phyloP scores from a whole-genome alignment of 495 filamentous ascomycete genomes.

The Aspergillus taichungensis region DNA sequence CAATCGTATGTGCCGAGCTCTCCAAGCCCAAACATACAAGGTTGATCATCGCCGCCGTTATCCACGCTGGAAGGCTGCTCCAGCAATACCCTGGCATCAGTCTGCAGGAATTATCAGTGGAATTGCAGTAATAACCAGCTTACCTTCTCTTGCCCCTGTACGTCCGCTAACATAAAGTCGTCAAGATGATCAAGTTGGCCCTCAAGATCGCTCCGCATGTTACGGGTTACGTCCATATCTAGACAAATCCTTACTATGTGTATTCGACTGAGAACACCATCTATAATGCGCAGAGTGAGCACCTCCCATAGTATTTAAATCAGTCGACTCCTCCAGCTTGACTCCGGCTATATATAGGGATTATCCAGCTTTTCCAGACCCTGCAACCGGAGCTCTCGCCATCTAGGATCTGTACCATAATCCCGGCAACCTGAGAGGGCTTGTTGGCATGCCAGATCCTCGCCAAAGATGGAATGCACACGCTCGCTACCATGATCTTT shows the following conservation, averaged over 20 bases:
- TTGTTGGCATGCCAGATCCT: constrained; percentile 52
- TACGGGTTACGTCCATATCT: constrained; percentile 48
- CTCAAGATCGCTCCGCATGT: constrained; percentile 44
- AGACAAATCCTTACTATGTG: constrained; percentile 51
- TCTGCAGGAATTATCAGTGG: constrained; percentile 45
- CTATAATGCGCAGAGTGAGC: constrained; percentile 46
- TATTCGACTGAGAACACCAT: constrained; percentile 45
- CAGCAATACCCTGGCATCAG: constrained; percentile 29
- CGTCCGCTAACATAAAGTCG: not conserved
- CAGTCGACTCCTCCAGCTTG: not conserved
- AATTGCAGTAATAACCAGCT: constrained; percentile 34
- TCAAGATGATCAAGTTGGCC: constrained; percentile 45
- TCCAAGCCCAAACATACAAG: constrained; percentile 37
- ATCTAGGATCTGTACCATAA: constrained; percentile 52
- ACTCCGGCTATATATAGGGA: constrained; percentile 23
- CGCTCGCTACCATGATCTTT: constrained; percentile 55
- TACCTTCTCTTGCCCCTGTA: not conserved
- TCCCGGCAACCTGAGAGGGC: constrained; percentile 57
- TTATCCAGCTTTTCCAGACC: constrained; percentile 38
- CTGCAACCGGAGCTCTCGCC: constrained; percentile 39
- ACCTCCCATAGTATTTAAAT: not conserved
- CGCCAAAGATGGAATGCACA: constrained; percentile 41
- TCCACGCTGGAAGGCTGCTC: constrained; percentile 26
- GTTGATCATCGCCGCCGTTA: constrained; percentile 38
- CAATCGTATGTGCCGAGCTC: constrained; percentile 52